These are phyloP conservation scores for Vitis rupestris DNA, from an alignment of 164 flowering plant genomes.

Conservation along the genomic window DNA sequence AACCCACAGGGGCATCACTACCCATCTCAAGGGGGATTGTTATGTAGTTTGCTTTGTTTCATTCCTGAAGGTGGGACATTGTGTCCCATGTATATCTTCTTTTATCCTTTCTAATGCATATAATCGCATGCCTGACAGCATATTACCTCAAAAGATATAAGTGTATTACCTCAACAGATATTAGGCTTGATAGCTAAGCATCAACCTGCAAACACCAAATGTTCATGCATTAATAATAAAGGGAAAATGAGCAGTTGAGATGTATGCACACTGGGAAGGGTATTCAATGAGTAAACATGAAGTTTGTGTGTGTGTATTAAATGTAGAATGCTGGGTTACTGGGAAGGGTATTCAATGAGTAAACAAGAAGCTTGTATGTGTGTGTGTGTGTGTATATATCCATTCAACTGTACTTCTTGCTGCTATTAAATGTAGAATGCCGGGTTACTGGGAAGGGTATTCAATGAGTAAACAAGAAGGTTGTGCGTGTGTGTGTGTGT, in stretches of 20 bases:
- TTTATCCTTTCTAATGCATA: no score
- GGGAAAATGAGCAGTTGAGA: not conserved
- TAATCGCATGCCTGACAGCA: no score
- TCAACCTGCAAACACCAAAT: slow-evolving; percentile 13
- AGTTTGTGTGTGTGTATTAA: no score
- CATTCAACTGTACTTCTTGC: not conserved
- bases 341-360: not conserved
- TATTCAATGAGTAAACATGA: no score
- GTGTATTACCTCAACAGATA: slow-evolving; percentile 4
- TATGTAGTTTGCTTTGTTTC: no score
- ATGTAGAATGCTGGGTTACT: not conserved
- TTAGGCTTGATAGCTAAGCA: not conserved
- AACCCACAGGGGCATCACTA: no score
- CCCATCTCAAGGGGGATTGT: no score
- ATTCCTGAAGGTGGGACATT: no score
- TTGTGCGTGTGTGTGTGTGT: no score
- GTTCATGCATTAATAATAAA: not conserved
- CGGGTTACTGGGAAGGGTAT: not conserved
- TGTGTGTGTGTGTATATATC: no score
- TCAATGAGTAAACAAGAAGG: not conserved
- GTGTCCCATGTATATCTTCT: no score
- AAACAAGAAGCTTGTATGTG: no score
- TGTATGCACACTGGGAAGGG: not conserved
- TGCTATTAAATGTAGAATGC: not conserved
- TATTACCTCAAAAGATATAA: not conserved